Evolutionary conservation across 352 stramenopile species (phyloP).

Genomic region (Phytophthora fragariaefolia): DNA sequence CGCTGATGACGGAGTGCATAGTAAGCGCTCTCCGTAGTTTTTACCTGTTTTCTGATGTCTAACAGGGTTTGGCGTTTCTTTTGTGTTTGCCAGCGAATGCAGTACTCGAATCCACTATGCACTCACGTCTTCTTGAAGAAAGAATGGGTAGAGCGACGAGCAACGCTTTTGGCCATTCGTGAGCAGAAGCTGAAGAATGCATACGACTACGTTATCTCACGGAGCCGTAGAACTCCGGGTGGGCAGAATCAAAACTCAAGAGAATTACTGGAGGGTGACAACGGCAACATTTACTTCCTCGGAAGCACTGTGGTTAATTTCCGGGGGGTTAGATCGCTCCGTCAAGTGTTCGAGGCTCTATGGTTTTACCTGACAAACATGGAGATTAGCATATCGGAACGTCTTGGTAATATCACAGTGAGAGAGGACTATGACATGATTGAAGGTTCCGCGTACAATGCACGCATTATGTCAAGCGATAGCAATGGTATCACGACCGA

Average conservation of each 20-base stretch:
- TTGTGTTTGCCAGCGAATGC: neutral
- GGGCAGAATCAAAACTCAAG: slow-evolving; percentile 18
- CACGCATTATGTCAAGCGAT: slow-evolving; percentile 29
- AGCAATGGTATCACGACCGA: slow-evolving; percentile 25
- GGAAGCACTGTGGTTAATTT: slow-evolving; percentile 35
- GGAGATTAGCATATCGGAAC: slow-evolving; percentile 52
- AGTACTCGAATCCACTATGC: slow-evolving; percentile 30
- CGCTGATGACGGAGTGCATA: slow-evolving; percentile 26
- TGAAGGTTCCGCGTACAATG: slow-evolving; percentile 33
- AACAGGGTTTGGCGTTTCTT: no score
- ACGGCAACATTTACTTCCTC: slow-evolving; percentile 35
- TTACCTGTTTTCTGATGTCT: no score
- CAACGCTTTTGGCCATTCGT: slow-evolving; percentile 23
- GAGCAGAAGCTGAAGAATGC: slow-evolving; percentile 29
- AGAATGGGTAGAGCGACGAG: slow-evolving; percentile 17
- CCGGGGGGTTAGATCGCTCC: slow-evolving; percentile 33
- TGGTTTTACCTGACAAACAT: slow-evolving; percentile 51
- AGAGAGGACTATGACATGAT: slow-evolving; percentile 40
- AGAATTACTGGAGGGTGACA: slow-evolving; percentile 29
- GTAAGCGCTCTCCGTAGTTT: slow-evolving; percentile 1
- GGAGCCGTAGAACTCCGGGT: slow-evolving; percentile 16
- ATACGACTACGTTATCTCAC: slow-evolving; percentile 31
- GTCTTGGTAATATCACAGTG: slow-evolving; percentile 39
- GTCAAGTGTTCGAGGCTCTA: slow-evolving; percentile 45
- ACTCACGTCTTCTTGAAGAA: slow-evolving; percentile 30